Evolutionary conservation across 1,139 yeast genomes (phyloP), one percentile per base, ranked within the genome.

Genomic region (Martiniozyma asiatica): DNA sequence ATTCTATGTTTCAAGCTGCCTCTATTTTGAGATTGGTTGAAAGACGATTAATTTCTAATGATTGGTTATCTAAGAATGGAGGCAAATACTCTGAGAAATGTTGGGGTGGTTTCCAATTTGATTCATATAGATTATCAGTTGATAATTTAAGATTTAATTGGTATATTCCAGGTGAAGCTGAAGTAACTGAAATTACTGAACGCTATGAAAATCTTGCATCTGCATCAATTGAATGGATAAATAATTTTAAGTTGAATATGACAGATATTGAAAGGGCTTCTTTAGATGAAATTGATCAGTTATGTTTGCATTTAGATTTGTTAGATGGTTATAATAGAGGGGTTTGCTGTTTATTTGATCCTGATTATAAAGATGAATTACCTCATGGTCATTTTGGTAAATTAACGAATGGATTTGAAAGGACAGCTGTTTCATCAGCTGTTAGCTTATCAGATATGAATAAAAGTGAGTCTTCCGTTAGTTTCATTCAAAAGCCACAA

Each of bases 61-160:
- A 65, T 1, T 37, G 46, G 25, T 38, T 59, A 5, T 40, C 55
- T 1, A 42, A 43, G 13, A 36, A 51, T 32, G 48, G 41, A 6
- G 48, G 48, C 6, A 40, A 44, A 20, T 47, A 65, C n/a, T 56
- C 57, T 20, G 73, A 65, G 30, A 59, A 59, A 13, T 66, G 75
- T 40, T 79, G 92, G 92, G 92, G 89, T 29, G 84, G 73, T 0
- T 65, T 68, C 37, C 84, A 75, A 44, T 70, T 73, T 41, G 61
- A 63, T 17, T 45, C 53, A 2, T 51, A 67, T 19, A 55, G 66
- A 35, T 60, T 62, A 30, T 44, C 54, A 2, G 40, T 48, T 9
- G 65, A 66, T 9, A 64, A 69, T 31, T 51, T 76, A 22, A 47
- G 61, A 0, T 74, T 84, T 42, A 58, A 64, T 1, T 89, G 98